These are phyloP conservation scores for Protostelium mycophagum DNA, from an alignment of 78 protist genomes.

Conservation along the genomic window DNA sequence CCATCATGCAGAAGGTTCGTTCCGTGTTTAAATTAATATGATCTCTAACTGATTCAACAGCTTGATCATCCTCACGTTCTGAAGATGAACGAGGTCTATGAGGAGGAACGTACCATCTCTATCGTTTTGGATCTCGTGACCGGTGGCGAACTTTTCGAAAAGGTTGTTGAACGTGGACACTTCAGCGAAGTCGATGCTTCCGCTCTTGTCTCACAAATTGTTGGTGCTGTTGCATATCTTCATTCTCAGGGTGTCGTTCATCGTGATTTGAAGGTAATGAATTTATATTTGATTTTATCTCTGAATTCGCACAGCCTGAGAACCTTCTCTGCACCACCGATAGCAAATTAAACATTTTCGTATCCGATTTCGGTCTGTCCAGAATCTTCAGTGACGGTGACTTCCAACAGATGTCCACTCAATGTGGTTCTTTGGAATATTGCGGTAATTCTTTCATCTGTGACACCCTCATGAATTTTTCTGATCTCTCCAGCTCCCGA, in stretches of 20 bases:
- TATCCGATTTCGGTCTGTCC: conserved; percentile 69
- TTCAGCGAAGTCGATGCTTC: conserved; percentile 81
- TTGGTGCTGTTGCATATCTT: conserved; percentile 72
- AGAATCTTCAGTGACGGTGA: conserved; percentile 65
- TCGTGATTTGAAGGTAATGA: conserved; percentile 42
- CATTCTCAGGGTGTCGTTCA: conserved; percentile 79
- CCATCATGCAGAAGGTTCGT: conserved; percentile 60
- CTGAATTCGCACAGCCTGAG: conserved; percentile 28
- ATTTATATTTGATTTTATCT: background rate
- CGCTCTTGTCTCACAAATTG: conserved; percentile 56
- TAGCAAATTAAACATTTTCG: conserved; percentile 42
- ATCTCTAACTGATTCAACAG: background rate
- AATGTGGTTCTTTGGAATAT: conserved; percentile 83
- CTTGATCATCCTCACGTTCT: conserved; percentile 48
- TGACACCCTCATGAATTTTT: conserved; percentile 59
- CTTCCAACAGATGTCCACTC: conserved; percentile 51
- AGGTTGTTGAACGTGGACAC: conserved; percentile 75
- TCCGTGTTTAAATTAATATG: no score
- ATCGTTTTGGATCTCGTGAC: conserved; percentile 13
- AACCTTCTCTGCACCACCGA: conserved; percentile 60
- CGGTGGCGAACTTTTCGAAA: conserved; percentile 92
- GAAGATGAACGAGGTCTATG: conserved; percentile 57
- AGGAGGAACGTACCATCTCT: conserved; percentile 8
- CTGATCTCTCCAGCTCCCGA: conserved; percentile 72
- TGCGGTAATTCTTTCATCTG: background rate